Base-by-base conservation (phyloP, 179 eudicot genomes). In the Beta lomatogona region DNA sequence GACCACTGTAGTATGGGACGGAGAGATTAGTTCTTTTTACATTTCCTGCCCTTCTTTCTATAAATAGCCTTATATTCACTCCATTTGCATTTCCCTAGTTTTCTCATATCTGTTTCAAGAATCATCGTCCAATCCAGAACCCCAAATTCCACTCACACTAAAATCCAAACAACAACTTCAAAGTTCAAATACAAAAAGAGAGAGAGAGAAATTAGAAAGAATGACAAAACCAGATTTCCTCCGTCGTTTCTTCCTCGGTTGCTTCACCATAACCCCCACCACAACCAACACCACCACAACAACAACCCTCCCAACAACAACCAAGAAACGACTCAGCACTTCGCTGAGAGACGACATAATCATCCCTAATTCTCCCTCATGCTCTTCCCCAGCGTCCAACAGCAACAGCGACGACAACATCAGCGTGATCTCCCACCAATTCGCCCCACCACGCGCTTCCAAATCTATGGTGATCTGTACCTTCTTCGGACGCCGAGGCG, bases 301-400 rank as follows among this genome's bases (percentile, higher is more conserved):
- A n/a, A 5, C 77, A 4, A 1, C 88, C 79, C 2, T 82, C 79
- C 2, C 86, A 55, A 45, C 87, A 31, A 15, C 90, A 76, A 63
- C 91, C 90, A 90, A 90, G 91, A 90, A 91, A 87, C 98, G 97
- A 82, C 89, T 94, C 71, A 89, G 93, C 90, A 87, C 97, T 82
- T 94, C 97, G 54, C 89, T 93, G 61, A 85, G 98, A 12, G 91
- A 92, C 82, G 90, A 93, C 77, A 77, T 82, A 53, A 78, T 82
- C 45, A n/a, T 71, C 68, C 28, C 79, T 77, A 19, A 75, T 21
- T 71, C 67, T 82, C 59, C 78, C 0, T 78, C 81, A 2, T 59
- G 54, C 6, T 57, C 82, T 31, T 76, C 68, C 46, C 44, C 86
- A 4, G 44, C 76, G 71, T 77, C 72, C 85, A 72, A 1, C 86